Conservation (phyloP, 306 rosid species). For the Gleditsia sinensis region DNA sequence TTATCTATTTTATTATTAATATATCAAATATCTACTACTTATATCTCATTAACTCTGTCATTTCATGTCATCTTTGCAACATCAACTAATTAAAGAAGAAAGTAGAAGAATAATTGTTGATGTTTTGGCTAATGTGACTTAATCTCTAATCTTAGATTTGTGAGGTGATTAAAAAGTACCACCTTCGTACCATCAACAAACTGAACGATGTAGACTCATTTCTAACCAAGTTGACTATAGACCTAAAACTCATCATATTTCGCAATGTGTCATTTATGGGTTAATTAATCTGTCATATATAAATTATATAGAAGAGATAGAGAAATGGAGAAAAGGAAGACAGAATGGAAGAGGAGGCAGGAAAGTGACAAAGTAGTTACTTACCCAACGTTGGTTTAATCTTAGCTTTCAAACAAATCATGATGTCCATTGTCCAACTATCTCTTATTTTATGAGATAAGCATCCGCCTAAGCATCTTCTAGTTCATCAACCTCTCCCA, state of each 20-base stretch:
- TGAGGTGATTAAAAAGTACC: constrained; percentile 14
- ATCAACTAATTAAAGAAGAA: too few species aligned
- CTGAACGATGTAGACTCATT: constrained; percentile 33
- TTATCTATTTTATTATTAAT: too few species aligned
- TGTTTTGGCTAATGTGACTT: neutral
- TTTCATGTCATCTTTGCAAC: too few species aligned
- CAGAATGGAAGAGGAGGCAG: neutral
- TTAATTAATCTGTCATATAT: neutral
- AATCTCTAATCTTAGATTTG: neutral
- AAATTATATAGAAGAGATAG: neutral
- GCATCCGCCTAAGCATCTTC: constrained; percentile 32
- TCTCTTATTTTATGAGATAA: constrained; percentile 36
- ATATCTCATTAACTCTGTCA: too few species aligned
- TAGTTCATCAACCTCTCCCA: neutral
- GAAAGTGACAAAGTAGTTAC: constrained; percentile 13
- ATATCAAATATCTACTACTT: too few species aligned
- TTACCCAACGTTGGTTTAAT: constrained; percentile 49
- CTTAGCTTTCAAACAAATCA: constrained; percentile 48
- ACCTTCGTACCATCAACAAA: constrained; percentile 11
- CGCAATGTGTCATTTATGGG: neutral
- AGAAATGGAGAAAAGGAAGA: neutral
- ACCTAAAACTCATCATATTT: constrained; percentile 17
- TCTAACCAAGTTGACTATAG: constrained; percentile 42
- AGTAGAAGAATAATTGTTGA: too few species aligned
- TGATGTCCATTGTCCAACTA: constrained; percentile 65